A percentile compares a stretch with the other conserved stretches of the same genome.
These are phyloP conservation scores for Hypoxylon fuscum DNA, from an alignment of 495 filamentous ascomycete genomes.

Conservation along the genomic window DNA sequence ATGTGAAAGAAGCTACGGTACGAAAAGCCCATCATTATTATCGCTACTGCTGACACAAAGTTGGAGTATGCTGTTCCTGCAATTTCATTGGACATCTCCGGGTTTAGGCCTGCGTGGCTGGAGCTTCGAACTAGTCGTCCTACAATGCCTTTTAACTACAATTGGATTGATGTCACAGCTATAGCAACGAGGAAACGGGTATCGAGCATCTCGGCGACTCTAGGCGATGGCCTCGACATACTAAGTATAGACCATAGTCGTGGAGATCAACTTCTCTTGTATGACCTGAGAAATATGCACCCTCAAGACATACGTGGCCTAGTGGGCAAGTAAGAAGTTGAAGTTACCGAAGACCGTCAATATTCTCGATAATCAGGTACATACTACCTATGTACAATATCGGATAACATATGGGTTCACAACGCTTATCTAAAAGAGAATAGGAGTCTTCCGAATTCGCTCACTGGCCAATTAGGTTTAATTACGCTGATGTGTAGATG, in stretches of 20 bases:
- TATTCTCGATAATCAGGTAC: too few species aligned
- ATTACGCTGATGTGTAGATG: neutral
- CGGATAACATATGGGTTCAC: too few species aligned
- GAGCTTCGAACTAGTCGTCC: constrained; percentile 9
- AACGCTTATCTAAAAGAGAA: constrained; percentile 1
- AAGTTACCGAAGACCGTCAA: too few species aligned
- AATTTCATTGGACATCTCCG: constrained; percentile 6
- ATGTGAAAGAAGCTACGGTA: too few species aligned
- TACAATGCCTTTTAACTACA: neutral
- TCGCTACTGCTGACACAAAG: constrained; percentile 3
- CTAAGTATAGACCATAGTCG: too few species aligned
- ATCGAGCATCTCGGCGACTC: constrained; percentile 3
- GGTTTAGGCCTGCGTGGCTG: constrained; percentile 14
- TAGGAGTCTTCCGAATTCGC: constrained; percentile 24
- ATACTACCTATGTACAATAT: too few species aligned
- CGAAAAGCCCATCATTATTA: neutral
- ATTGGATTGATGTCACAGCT: constrained; percentile 3
- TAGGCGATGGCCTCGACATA: too few species aligned
- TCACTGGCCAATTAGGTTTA: constrained; percentile 25
- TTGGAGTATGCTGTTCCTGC: neutral
- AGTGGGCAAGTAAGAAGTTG: too few species aligned
- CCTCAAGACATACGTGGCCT: too few species aligned
- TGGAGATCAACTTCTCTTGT: too few species aligned
- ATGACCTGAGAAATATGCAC: too few species aligned
- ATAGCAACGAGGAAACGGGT: neutral